Percentiles rank a stretch among this genome's conserved stretches.
phyloP scores from a whole-genome alignment of 2,329 filamentous ascomycete species.

The Epichloe gansuensis region DNA sequence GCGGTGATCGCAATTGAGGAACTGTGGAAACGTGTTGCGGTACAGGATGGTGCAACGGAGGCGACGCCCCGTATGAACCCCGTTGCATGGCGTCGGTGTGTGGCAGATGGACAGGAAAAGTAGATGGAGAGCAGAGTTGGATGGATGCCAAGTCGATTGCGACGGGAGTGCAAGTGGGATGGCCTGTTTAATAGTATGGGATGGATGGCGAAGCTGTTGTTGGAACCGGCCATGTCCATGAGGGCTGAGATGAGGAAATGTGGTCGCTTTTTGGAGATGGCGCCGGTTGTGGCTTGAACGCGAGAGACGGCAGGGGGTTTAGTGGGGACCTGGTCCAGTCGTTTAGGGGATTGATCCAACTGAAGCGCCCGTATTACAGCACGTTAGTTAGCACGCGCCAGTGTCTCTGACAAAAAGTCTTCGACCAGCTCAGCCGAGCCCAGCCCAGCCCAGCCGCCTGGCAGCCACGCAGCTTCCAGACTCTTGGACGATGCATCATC shows the following conservation, averaged over 20 bases:
- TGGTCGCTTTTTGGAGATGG: slow-evolving; percentile 19
- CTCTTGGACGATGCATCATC: background rate
- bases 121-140: background rate
- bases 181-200: background rate
- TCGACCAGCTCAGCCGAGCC: no score
- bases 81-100: slow-evolving; percentile 57
- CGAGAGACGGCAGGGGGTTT: no score
- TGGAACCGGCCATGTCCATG: background rate
- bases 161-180: no score
- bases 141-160: no score
- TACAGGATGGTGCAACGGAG: slow-evolving; percentile 90
- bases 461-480: background rate
- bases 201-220: background rate
- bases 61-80: slow-evolving; percentile 71
- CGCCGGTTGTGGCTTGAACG: background rate
- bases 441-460: background rate
- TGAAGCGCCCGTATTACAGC: no score
- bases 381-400: no score
- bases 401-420: no score
- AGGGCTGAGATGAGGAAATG: slow-evolving; percentile 20
- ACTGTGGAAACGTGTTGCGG: slow-evolving; percentile 98
- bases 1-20: slow-evolving; percentile 89
- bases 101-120: no score
- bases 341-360: no score
- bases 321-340: no score